phyloP scores from a whole-genome alignment of 495 filamentous ascomycete genomes.

The Aspergillus funiculosus region DNA sequence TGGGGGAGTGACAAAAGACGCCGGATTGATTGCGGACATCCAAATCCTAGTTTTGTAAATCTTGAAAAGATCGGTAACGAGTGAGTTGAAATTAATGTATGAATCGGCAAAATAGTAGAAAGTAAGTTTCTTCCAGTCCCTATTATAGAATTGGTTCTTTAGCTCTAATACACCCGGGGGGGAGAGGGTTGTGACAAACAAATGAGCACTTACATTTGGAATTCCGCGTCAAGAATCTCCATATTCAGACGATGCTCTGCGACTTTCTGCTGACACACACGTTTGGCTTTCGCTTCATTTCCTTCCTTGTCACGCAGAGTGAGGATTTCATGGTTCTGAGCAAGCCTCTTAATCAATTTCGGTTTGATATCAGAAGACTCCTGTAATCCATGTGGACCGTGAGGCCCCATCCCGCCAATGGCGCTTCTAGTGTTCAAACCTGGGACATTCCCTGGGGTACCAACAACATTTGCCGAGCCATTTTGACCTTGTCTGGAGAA shows the following conservation, averaged over 20 bases:
- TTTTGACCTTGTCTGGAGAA: slow-evolving; percentile 68
- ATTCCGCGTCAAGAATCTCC: slow-evolving; percentile 99
- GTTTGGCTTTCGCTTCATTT: slow-evolving; percentile 94
- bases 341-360: slow-evolving; percentile 91
- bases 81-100: slow-evolving; percentile 97
- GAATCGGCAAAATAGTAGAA: slow-evolving; percentile 98
- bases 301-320: slow-evolving; percentile 90
- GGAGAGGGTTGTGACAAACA: slow-evolving; percentile 3
- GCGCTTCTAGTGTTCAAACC: slow-evolving; percentile 54
- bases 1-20: slow-evolving; percentile 83
- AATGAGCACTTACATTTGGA: slow-evolving; percentile 74
- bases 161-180: slow-evolving; percentile 3
- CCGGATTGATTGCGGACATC: slow-evolving; percentile 99
- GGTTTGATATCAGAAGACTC: slow-evolving; percentile 80
- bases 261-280: slow-evolving; percentile 93
- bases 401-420: slow-evolving; percentile 68
- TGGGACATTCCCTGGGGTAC: slow-evolving; percentile 31
- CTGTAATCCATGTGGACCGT: slow-evolving; percentile 64
- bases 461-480: slow-evolving; percentile 54
- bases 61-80: slow-evolving; percentile 96
- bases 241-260: slow-evolving; percentile 90
- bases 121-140: slow-evolving; percentile 98
- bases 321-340: slow-evolving; percentile 82
- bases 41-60: slow-evolving; percentile 98
- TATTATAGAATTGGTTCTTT: slow-evolving; percentile 27